Base-by-base conservation (phyloP, 2,329 filamentous ascomycete species). In the Aspergillus japonicus region DNA sequence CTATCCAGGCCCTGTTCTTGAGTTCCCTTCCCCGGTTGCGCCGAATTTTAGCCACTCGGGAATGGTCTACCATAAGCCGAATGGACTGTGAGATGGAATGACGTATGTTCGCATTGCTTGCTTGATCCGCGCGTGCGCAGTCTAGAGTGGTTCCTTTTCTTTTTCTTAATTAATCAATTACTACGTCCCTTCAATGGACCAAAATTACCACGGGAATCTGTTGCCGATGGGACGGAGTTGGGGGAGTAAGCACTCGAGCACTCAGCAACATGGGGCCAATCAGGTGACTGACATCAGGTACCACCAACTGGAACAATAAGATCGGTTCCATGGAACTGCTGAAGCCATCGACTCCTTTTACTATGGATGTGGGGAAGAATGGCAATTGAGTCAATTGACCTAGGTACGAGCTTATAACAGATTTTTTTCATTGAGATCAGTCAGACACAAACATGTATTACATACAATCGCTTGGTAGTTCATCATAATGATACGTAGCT, bases 391-490 rank as follows among this genome's bases (percentile, higher is more conserved):
- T 29, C 26, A 29, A 35, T 12, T 35, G 33, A 16, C 14, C 5
- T 44, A n/a, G 16, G 16, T 19, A 44, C 16, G 39, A 44, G 14
- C 14, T 44, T 44, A 44, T 44, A 44, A 16, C 5, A n/a, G 5
- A 44, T 19, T 16, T 29, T n/a, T 21, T 19, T 26, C n/a, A 8
- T 35, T 33, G 21, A 42, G 26, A 19, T 48, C 26, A 47, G 16
- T 31, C 31, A 16, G 2, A 10, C n/a, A 31, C 5, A 10, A 16
- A 31, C 12, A 55, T 47, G 59, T 64, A 56, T 62, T 54, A 62
- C 53, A 59, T 58, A 63, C 57, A 63, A 63, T 61, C 44, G 53
- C 58, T 47, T 58, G 52, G 58, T 47, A 29, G 26, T 29, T 29
- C 26, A 2, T 29, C 26, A 10, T 29, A 8, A 29, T 29, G 26